Evolutionary conservation across 179 eudicot species (phyloP), one percentile per base, ranked within the genome.

Genomic region (Kewa caespitosa): DNA sequence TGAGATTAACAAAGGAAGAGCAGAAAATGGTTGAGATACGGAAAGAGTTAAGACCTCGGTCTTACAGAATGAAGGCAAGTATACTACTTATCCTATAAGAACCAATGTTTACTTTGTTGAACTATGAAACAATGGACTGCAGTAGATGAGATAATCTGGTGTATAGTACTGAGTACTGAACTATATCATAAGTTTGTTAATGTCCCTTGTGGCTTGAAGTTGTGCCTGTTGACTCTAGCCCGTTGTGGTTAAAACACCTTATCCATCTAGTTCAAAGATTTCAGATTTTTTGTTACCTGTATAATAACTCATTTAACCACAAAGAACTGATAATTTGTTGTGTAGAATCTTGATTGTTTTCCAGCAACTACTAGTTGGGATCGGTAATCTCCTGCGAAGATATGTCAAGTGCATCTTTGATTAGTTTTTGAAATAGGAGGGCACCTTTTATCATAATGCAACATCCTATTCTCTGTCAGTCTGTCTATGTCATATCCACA

Each of bases 1-100:
- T 89, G 89, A 85, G 95, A 82, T 82, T 93, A 73, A 93, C 85
- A 63, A 85, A 97, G 74, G 99, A 95, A 48, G 99, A 95, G 83
- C 97, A 91, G 85, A 95, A 95, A 83, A 89, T 95, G 99, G 81
- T 88, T 66, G 98, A 95, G 85, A 87, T 90, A 69, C 85, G 98
- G 70, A 95, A 93, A 80, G 98, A 91, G 76, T 78, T 95, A 54
- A 87, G 81, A 59, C 97, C 98, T 85, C 91, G 95, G 62, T 85
- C 89, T 65, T 95, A 85, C 69, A 85, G 99, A 79, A 91, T 95
- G 9, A 93, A 93, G 99, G 97, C 81, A 86, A 90, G 91, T 80
- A 69, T 11, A 81, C 62, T 3, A 46, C 42, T 46, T 57, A 38
- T 28, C 1, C 38, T 74, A 23, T 23, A n/a, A 54, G 27, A 23